Evolutionary conservation across 805 yeast genomes (phyloP), one percentile per base, ranked within the genome.

Genomic region (Kluyveromyces dobzhanskii): DNA sequence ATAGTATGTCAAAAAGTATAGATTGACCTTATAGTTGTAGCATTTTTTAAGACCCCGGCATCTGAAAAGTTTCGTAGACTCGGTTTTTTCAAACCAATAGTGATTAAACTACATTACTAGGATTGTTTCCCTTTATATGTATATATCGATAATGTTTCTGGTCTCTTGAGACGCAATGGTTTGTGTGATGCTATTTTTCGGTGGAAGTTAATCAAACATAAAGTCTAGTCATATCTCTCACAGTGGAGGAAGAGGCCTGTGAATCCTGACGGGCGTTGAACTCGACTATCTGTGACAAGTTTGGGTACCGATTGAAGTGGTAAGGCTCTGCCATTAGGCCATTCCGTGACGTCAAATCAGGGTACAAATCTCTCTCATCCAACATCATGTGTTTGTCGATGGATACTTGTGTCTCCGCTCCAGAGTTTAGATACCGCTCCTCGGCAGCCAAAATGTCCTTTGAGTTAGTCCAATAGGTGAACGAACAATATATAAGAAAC

Each of bases 281-380:
- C 32, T 17, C 8, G 18, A 34, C n/a, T 5, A 34, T 24, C 3
- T 34, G 37, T 26, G 14, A 11, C 5, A 34, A 14, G 24, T 34
- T 26, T 3, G 37, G 37, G 24, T 34, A 34, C 12, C 37, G 17
- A 16, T 26, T 34, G 13, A 34, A 24, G 10, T 16, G 17, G 23
- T 25, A 10, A 6, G n/a, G 12, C 3, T 26, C 30, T 6, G 9
- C 18, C 9, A 10, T 18, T 7, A 24, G 7, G 4, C 30, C 37
- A 4, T 34, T 34, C n/a, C 16, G 30, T 9, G 16, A 8, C 3
- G 10, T 10, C 5, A 24, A 7, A 10, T 34, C 37, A 11, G 37
- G 37, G n/a, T 24, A 34, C 37, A 34, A 34, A 17, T 34, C 29
- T 24, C 37, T 17, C 17, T 26, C 37, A 17, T 34, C 30, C 21